Evolutionary conservation across 2,329 filamentous ascomycete genomes (phyloP).

Genomic region (Calonectria honghensis): DNA sequence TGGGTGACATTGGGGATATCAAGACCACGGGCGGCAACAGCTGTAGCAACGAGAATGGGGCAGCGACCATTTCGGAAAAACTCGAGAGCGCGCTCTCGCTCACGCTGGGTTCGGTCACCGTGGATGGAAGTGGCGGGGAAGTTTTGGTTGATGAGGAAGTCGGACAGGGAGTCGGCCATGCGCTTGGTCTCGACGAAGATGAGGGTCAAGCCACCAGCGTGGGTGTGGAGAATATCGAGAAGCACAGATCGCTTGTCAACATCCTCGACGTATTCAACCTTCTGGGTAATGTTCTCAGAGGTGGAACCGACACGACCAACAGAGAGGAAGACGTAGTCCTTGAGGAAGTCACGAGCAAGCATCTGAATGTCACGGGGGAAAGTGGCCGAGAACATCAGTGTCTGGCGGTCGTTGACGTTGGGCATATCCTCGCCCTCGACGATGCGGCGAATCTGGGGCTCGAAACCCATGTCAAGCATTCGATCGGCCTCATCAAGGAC

Average conservation of each 20-base stretch:
- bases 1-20: slow-evolving; percentile 98
- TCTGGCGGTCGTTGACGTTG: slow-evolving; percentile 87
- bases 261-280: slow-evolving; percentile 98
- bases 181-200: slow-evolving; percentile 99
- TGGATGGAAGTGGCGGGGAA: slow-evolving; percentile 99
- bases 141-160: slow-evolving; percentile 98
- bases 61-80: slow-evolving; percentile 97
- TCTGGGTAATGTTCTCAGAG: slow-evolving; percentile 99
- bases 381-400: slow-evolving; percentile 99
- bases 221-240: slow-evolving; percentile 96
- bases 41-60: slow-evolving; percentile 97
- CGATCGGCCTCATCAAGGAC: slow-evolving; percentile 99
- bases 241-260: slow-evolving; percentile 98
- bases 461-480: slow-evolving; percentile 99
- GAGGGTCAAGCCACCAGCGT: slow-evolving; percentile 90
- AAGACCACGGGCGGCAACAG: slow-evolving; percentile 91
- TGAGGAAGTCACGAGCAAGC: slow-evolving; percentile 98
- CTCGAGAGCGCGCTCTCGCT: slow-evolving; percentile 97
- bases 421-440: slow-evolving; percentile 99
- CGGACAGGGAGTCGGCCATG: slow-evolving; percentile 97
- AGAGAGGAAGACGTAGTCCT: slow-evolving; percentile 99
- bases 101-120: slow-evolving; percentile 97
- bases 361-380: slow-evolving; percentile 99
- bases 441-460: slow-evolving; percentile 98
- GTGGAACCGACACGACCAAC: slow-evolving; percentile 99